These are phyloP conservation scores for Coccomyxa sp. DNA, from an alignment of 139 green algal species.

Conservation along the genomic window DNA sequence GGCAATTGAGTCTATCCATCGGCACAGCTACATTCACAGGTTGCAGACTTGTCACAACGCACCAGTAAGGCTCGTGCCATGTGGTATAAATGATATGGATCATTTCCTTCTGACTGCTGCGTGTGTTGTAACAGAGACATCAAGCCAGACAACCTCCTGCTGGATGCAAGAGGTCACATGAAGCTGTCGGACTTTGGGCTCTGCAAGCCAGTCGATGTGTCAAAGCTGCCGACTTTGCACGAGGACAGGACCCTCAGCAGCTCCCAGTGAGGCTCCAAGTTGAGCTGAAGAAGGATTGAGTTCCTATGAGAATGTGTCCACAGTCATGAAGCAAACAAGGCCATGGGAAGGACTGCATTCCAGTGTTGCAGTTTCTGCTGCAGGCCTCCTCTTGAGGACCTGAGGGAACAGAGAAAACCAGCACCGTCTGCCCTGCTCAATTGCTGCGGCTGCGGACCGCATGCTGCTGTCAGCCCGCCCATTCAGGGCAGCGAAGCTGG, in stretches of 20 bases:
- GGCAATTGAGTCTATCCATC: slow-evolving; percentile 87
- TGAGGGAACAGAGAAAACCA: too few relatives aligned
- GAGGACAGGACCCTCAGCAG: slow-evolving; percentile 23
- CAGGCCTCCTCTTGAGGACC: too few relatives aligned
- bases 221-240: slow-evolving; percentile 45
- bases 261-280: neutral
- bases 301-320: too few relatives aligned
- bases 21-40: slow-evolving; percentile 89
- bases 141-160: slow-evolving; percentile 97
- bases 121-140: slow-evolving; percentile 70
- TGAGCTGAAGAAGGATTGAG: neutral
- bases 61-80: neutral
- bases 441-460: too few relatives aligned
- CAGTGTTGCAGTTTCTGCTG: too few relatives aligned
- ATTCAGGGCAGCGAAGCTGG: too few relatives aligned
- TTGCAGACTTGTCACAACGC: slow-evolving; percentile 5
- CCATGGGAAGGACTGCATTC: too few relatives aligned
- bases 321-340: too few relatives aligned
- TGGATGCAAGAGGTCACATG: slow-evolving; percentile 82
- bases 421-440: too few relatives aligned
- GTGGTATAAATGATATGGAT: neutral
- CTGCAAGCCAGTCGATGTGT: slow-evolving; percentile 89
- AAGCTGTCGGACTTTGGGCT: slow-evolving; percentile 98
- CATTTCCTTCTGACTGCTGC: neutral
- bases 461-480: too few relatives aligned